These are phyloP conservation scores for Yarrowia yakushimensis DNA, from an alignment of 805 yeast genomes.

Conservation along the genomic window DNA sequence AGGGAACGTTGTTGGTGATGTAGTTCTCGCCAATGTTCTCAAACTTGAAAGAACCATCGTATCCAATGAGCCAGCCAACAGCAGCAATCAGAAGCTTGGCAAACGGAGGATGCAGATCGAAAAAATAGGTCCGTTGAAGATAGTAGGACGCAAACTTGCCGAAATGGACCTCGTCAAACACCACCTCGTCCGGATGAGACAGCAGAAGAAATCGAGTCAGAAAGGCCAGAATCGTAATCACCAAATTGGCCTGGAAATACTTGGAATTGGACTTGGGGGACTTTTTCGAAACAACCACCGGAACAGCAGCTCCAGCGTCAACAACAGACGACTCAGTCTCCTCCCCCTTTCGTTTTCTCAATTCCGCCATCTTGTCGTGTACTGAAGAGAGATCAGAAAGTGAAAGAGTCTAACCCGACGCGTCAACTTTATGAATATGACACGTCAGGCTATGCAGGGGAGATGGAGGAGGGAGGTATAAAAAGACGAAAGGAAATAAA, in stretches of 20 bases:
- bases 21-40: conserved; percentile 85
- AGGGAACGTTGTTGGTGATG: conserved; percentile 76
- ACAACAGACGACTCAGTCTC: too few relatives aligned
- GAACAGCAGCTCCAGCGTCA: too few relatives aligned
- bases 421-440: neutral
- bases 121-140: conserved; percentile 84
- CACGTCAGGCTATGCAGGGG: neutral
- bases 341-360: conserved; percentile 11
- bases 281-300: neutral
- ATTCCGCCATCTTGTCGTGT: conserved; percentile 9
- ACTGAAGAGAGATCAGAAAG: neutral
- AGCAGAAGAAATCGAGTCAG: conserved; percentile 72
- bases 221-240: conserved; percentile 65
- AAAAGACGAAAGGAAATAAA: too few relatives aligned
- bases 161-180: conserved; percentile 57
- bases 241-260: conserved; percentile 14
- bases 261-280: neutral
- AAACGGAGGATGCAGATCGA: conserved; percentile 97
- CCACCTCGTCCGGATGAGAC: conserved; percentile 68
- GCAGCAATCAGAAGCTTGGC: conserved; percentile 89
- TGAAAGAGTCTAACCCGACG: neutral
- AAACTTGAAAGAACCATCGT: conserved; percentile 87
- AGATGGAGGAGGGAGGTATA: neutral
- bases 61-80: conserved; percentile 85
- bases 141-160: conserved; percentile 53